Evolutionary conservation across 805 yeast genomes (phyloP).

Genomic region (Lipomyces orientalis): DNA sequence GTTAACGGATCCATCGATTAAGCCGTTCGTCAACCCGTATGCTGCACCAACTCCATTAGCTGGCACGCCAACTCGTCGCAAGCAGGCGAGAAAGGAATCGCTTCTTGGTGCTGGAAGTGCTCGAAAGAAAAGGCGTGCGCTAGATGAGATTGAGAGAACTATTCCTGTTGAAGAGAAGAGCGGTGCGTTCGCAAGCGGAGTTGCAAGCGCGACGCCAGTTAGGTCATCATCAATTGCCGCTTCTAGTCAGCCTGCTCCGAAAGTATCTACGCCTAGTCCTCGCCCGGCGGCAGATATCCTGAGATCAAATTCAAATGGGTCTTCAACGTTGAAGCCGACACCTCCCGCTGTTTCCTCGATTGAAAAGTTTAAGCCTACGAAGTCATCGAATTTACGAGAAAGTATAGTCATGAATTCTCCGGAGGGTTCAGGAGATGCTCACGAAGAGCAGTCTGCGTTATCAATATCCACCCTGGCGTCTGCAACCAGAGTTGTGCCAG

Average conservation of each 20-base stretch:
- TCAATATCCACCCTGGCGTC: background rate
- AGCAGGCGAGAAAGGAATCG: slow-evolving; percentile 17
- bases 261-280: background rate
- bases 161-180: slow-evolving; percentile 25
- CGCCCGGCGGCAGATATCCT: slow-evolving; percentile 3
- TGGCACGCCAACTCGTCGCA: slow-evolving; percentile 18
- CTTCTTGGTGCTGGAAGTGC: slow-evolving; percentile 17
- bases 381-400: slow-evolving; percentile 30
- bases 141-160: slow-evolving; percentile 32
- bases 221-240: background rate
- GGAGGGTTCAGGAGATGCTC: slow-evolving; percentile 8
- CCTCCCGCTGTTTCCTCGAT: slow-evolving; percentile 12
- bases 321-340: background rate
- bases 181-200: slow-evolving; percentile 19
- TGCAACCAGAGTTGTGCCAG: background rate
- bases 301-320: background rate
- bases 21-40: slow-evolving; percentile 53
- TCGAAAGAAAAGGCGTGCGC: slow-evolving; percentile 9
- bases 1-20: slow-evolving; percentile 39
- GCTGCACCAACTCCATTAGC: slow-evolving; percentile 40
- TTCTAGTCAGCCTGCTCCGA: background rate
- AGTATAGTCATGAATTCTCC: slow-evolving; percentile 31
- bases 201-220: slow-evolving; percentile 31
- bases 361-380: slow-evolving; percentile 27
- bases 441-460: background rate